These are phyloP conservation scores for Penicillium subrubescens DNA, from an alignment of 495 filamentous ascomycete genomes.

Conservation along the genomic window DNA sequence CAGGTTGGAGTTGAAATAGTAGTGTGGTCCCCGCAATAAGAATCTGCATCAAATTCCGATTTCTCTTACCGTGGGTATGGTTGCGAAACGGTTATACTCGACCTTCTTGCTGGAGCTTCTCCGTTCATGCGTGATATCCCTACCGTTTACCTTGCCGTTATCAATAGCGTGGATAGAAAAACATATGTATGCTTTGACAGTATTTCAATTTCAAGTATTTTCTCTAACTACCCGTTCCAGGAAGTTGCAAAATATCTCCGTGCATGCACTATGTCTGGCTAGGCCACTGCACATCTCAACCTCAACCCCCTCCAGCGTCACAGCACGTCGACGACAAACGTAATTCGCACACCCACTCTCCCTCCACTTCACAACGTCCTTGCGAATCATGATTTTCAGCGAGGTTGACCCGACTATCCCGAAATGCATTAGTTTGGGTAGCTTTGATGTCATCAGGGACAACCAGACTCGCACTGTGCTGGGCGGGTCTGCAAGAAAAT, in stretches of 20 bases:
- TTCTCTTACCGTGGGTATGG: background rate
- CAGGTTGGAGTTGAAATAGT: background rate
- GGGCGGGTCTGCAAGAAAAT: conserved; percentile 20
- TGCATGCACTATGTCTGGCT: background rate
- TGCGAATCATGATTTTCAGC: background rate
- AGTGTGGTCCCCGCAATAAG: background rate
- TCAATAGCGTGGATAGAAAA: background rate
- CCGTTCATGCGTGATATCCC: background rate
- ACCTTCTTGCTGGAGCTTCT: background rate
- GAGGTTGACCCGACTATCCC: background rate
- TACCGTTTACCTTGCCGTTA: background rate
- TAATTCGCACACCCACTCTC: background rate
- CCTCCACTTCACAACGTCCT: background rate
- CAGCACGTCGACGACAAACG: background rate
- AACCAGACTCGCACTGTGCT: conserved; percentile 15
- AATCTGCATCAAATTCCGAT: too few relatives aligned
- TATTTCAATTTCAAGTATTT: background rate
- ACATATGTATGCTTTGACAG: background rate
- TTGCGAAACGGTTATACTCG: background rate
- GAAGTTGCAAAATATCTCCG: background rate
- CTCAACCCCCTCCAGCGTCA: background rate
- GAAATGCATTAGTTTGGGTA: background rate
- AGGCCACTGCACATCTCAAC: background rate
- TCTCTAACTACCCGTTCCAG: background rate
- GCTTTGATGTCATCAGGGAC: conserved; percentile 32